phyloP scores from a whole-genome alignment of 164 flowering plant species.

The Liquidambar formosana region DNA sequence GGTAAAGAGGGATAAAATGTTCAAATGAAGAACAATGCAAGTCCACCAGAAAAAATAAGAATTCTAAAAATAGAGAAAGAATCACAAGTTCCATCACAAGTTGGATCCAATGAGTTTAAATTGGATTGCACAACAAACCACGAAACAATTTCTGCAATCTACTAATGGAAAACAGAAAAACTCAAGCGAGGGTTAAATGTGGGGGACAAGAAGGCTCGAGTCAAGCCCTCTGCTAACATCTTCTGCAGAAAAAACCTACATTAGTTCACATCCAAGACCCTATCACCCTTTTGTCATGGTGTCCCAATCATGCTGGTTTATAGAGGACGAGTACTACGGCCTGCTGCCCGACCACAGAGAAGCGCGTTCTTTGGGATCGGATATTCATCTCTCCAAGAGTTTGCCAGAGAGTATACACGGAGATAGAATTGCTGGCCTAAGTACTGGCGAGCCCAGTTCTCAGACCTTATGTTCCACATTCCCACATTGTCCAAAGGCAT shows the following conservation, averaged over 20 bases:
- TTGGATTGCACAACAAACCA: constrained; percentile 3
- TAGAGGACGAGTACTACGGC: constrained; percentile 45
- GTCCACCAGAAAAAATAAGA: too few relatives aligned
- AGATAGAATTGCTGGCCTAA: constrained; percentile 93
- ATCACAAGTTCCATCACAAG: neutral
- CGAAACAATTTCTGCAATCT: neutral
- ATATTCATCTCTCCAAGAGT: constrained; percentile 82
- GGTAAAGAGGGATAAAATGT: too few relatives aligned
- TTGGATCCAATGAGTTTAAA: neutral
- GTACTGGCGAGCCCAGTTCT: constrained; percentile 85
- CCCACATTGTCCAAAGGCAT: constrained; percentile 88
- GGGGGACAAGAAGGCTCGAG: neutral
- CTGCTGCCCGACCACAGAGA: constrained; percentile 73
- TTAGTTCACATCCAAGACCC: neutral
- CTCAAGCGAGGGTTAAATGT: too few relatives aligned
- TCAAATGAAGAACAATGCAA: too few relatives aligned
- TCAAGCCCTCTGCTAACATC: neutral
- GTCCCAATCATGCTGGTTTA: constrained; percentile 1
- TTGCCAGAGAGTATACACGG: constrained; percentile 67
- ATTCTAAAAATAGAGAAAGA: neutral
- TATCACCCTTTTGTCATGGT: constrained; percentile 41
- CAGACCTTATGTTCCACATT: constrained; percentile 90
- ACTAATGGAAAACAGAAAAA: neutral
- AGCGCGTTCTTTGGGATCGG: constrained; percentile 82
- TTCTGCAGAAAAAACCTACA: neutral